Evolutionary conservation across 2,329 filamentous ascomycete genomes (phyloP), one percentile per base, ranked within the genome.

Genomic region (Fusarium sp.): DNA sequence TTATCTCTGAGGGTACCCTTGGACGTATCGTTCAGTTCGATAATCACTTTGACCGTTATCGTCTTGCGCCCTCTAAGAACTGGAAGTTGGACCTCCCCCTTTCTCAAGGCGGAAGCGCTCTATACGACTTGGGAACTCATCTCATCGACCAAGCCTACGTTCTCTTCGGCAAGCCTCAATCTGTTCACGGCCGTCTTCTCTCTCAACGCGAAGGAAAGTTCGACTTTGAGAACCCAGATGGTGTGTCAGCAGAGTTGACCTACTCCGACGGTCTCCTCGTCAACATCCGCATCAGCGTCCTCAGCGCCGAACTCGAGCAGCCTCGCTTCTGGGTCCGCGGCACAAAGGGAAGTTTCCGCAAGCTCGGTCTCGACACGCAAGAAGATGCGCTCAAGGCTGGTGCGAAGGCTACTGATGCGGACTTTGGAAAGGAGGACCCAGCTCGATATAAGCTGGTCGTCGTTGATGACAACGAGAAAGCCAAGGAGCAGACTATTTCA

Each of bases 31-130:
- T 92, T 61, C 93, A 96, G 83, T 94, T 93, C 78, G 90, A 95
- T 81, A 92, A 92, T 28, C 93, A 95, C 83, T 95, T 95, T 79
- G 94, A 96, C 81, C 90, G 93, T 24, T 91, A 93, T 83, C 89
- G 90, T 24, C 86, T 91, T 20, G 85, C 86, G 36, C 84, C 87
- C 44, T 88, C 90, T 31, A 80, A 85, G 64, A 86, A 84, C 56
- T 96, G 93, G 93, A 95, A 95, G 85, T 88, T 87, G 44, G 81
- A 80, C 20, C 85, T 92, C 61, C 82, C 85, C 36, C 88, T 92
- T 77, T 80, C 83, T 24, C 85, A 91, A 22, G 93, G 91, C 17
- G 90, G 91, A 44, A 91, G 92, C 41, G 90, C 86, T 28, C 84
- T 95, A 28, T 95, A 92, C 78, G 93, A 95, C 77, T 85, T 96